Conservation (phyloP, 2,329 filamentous ascomycete genomes). For the Cyclaneusma minus region DNA sequence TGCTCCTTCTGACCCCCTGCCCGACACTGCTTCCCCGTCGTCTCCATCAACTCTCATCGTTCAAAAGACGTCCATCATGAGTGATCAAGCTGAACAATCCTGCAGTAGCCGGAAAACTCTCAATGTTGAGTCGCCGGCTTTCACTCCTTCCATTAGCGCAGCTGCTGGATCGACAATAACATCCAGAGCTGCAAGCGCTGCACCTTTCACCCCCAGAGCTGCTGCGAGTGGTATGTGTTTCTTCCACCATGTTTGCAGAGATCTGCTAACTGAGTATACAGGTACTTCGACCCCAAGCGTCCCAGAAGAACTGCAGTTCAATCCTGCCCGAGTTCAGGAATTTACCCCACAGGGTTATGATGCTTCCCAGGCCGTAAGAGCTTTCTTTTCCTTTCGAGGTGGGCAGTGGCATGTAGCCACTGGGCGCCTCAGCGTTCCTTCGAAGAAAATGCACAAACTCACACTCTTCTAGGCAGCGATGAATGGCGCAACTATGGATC, state of each 20-base stretch:
- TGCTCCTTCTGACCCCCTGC: background rate
- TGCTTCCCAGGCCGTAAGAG: constrained; percentile 30
- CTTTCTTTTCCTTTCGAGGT: constrained; percentile 1
- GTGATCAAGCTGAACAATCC: constrained; percentile 20
- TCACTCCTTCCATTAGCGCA: constrained; percentile 52
- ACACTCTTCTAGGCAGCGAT: constrained; percentile 19
- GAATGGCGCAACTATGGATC: constrained; percentile 33
- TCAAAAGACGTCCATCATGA: no score
- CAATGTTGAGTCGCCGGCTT: constrained; percentile 92
- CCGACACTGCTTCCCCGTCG: no score
- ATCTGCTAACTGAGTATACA: background rate
- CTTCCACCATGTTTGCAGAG: background rate
- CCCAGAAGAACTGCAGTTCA: constrained; percentile 23
- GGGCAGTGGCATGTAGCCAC: no score
- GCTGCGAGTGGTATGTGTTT: constrained; percentile 18
- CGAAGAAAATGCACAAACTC: no score
- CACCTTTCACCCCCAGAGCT: constrained; percentile 65
- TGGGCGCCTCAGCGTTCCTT: no score
- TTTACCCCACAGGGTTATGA: constrained; percentile 44
- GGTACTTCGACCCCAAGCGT: constrained; percentile 1
- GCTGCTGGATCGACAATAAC: constrained; percentile 63
- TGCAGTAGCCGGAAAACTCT: constrained; percentile 71
- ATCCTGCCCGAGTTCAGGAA: constrained; percentile 40
- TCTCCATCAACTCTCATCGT: no score
- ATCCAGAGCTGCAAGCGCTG: constrained; percentile 77